Base-by-base conservation (phyloP, 176 grass and related monocot species). In the Musa schizocarpa region DNA sequence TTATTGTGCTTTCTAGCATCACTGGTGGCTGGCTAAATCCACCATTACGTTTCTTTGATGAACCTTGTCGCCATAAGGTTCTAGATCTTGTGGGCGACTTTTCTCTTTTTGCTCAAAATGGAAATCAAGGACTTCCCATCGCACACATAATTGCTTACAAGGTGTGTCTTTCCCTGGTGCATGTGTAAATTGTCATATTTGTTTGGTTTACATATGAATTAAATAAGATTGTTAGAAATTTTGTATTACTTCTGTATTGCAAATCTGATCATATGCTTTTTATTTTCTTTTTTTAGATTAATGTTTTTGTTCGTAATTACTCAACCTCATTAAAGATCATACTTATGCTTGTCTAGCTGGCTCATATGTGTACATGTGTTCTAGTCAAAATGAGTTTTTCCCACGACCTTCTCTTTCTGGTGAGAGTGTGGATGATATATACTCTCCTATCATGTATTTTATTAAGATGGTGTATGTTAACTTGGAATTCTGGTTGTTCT, bases 71-170 rank as follows among this genome's bases (percentile, higher is more conserved):
- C 63, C 95, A 93, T 84, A 98, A 98, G 79, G 81, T 87, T 78
- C 82, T 98, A 77, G 90, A 98, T 89, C 85, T 93, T 82, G 83
- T 98, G 12, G 95, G 95, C 13, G 95, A 98, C 62, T 87, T 93
- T 59, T 98, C 95, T 50, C 88, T 98, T 74, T 71, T 98, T 83
- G 94, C 90, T 54, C 84, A 85, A 69, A 91, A 89, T 80, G 95
- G 95, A 55, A 91, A 87, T 65, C 86, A 85, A 76, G 95, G 95
- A 24, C 87, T 98, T 82, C 88, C 86, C 23, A 21, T 87, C 20
- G 86, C 88, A 69, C 90, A 89, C 85, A 81, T 98, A 74, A 74
- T 93, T 88, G 88, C 90, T 11, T 98, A 91, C 73, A 98, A 91
- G 95, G 95, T 97, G 82, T 75, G 77, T 75, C 83, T 54, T 54